Conservation (phyloP, 345 rosid genomes). For the Melastoma malabathricum region DNA sequence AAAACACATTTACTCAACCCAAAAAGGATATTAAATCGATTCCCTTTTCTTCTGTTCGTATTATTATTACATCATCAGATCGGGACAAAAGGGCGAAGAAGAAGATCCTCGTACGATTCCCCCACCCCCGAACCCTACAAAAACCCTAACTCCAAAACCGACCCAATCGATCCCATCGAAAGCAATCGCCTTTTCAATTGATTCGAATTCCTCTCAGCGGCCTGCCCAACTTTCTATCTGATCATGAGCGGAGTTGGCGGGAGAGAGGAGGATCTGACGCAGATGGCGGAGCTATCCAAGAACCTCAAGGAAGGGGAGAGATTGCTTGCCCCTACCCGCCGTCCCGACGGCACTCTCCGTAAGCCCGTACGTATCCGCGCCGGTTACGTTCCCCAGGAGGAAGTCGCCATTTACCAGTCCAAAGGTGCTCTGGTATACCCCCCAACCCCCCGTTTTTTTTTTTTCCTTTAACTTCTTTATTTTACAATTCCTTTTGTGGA, state of each 20-base stretch:
- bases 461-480: not conserved
- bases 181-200: too few species aligned
- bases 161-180: too few species aligned
- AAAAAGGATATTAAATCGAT: too few species aligned
- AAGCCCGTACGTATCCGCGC: constrained; percentile 85
- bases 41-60: too few species aligned
- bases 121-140: too few species aligned
- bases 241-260: constrained; percentile 9
- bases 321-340: constrained; percentile 62
- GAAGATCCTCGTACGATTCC: too few species aligned
- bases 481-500: too few species aligned
- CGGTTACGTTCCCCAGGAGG: constrained; percentile 76
- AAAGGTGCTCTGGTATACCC: constrained; percentile 68
- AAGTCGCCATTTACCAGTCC: constrained; percentile 81
- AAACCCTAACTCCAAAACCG: too few species aligned
- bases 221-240: not conserved
- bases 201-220: too few species aligned
- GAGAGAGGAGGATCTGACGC: constrained; percentile 28
- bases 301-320: constrained; percentile 98
- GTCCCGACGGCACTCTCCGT: constrained; percentile 87
- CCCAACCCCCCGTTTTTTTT: not conserved
- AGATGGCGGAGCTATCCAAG: constrained; percentile 66
- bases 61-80: too few species aligned
- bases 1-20: too few species aligned
- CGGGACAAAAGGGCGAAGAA: too few species aligned